Conservation (phyloP, 306 rosid genomes). For the Dryas drummondii region DNA sequence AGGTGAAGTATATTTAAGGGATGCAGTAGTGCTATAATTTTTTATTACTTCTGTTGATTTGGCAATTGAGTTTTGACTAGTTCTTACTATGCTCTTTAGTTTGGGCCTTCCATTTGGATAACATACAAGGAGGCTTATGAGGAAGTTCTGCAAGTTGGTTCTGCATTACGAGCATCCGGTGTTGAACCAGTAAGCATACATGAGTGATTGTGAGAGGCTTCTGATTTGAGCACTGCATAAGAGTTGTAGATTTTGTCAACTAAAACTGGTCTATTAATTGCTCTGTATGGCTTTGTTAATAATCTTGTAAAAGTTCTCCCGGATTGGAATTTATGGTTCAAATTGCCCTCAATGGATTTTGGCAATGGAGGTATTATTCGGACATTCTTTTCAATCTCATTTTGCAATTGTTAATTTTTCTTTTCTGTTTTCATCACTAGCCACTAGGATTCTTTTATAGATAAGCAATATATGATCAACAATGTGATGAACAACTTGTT, state of each 20-base stretch:
- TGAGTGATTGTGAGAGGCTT: not conserved
- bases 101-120: constrained; percentile 75
- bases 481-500: constrained; percentile 4
- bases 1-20: constrained; percentile 39
- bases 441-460: not conserved
- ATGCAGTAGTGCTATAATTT: not conserved
- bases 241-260: not conserved
- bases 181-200: constrained; percentile 64
- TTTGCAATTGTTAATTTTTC: not conserved
- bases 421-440: not conserved
- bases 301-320: constrained; percentile 48
- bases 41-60: not conserved
- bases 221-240: too few species aligned
- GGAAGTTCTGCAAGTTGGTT: constrained; percentile 62
- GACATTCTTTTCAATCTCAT: constrained; percentile 3
- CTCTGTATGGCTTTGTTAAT: not conserved
- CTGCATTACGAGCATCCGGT: constrained; percentile 76
- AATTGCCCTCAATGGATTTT: constrained; percentile 86
- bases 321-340: constrained; percentile 74
- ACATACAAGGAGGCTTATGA: constrained; percentile 71
- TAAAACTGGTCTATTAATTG: not conserved
- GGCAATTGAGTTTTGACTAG: constrained; percentile 8
- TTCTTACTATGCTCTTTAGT: constrained; percentile 33
- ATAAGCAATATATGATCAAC: not conserved
- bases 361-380: constrained; percentile 74